Base-by-base conservation (phyloP, 108 stramenopile genomes). In the Cyclotella kingstonii region DNA sequence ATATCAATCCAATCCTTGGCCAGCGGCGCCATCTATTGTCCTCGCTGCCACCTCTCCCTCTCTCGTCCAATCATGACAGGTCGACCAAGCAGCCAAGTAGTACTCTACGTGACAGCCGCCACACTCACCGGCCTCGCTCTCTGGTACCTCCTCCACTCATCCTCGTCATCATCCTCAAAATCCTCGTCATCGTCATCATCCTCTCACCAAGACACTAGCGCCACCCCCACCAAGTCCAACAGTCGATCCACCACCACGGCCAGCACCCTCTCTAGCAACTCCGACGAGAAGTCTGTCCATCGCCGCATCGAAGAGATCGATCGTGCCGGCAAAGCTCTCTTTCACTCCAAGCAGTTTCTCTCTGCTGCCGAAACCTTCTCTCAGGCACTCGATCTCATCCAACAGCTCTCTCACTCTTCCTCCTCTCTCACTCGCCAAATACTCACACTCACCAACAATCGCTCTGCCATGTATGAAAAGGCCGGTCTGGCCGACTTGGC, bases 401-500 rank as follows among this genome's bases (percentile, higher is more conserved):
- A 81, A 22, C 23, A 27, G 36, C 54, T 3, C 58, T 62, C 31
- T 34, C 40, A 14, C 51, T 19, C 21, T 26, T 38, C 25, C n/a
- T n/a, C n/a, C n/a, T n/a, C n/a, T 9, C 46, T 88, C 25, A 76
- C 66, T 29, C 81, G 84, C 46, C 93, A 95, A 66, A 61, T 84
- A 44, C 63, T 90, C 45, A 95, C 90, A 17, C 68, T 95, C 15
- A 80, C 83, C 47, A 95, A 95, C 72, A 95, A 95, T 49, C 86
- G 93, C n/a, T 78, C 78, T 23, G 93, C 93, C 76, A 95, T 95
- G 90, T 95, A 95, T 65, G 93, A 95, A 72, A 95, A 95, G 74
- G 89, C 78, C n/a, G 75, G 72, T 55, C 42, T 83, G 10, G 76
- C 83, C 5, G 90, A 91, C 46, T 67, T 95, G 5, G 89, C 93